These are phyloP conservation scores for Massarina eburnea DNA, from an alignment of 2,329 filamentous ascomycete genomes.

Conservation along the genomic window DNA sequence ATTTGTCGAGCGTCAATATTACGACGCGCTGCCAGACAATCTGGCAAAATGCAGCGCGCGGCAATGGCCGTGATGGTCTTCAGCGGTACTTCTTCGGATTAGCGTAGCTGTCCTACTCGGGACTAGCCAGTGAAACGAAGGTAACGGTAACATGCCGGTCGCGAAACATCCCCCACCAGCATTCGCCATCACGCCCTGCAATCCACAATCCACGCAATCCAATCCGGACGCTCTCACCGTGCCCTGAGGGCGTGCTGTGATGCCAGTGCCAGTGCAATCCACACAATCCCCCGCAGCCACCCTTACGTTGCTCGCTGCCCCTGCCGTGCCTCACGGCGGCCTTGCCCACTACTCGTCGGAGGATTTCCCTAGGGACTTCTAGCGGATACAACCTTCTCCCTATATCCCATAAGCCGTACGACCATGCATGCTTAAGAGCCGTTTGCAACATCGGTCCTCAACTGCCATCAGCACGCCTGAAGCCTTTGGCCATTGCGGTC, in stretches of 20 bases:
- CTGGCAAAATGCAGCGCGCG: conserved; percentile 28
- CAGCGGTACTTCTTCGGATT: conserved; percentile 16
- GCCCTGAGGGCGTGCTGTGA: not conserved
- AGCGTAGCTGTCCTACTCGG: conserved; percentile 11
- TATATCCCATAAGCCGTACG: conserved; percentile 39
- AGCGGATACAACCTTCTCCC: conserved; percentile 45
- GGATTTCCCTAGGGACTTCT: conserved; percentile 33
- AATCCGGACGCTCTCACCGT: conserved; percentile 1
- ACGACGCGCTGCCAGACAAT: conserved; percentile 14
- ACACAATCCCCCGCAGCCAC: conserved; percentile 24
- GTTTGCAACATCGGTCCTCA: conserved; percentile 43
- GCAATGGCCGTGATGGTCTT: conserved; percentile 16
- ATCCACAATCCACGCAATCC: conserved; percentile 3
- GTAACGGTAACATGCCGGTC: conserved; percentile 36
- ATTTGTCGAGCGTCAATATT: not conserved
- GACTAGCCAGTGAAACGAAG: conserved; percentile 27
- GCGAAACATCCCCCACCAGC: conserved; percentile 29
- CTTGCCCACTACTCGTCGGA: conserved; percentile 28
- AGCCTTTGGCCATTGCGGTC: conserved; percentile 34
- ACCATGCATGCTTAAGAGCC: conserved; percentile 42
- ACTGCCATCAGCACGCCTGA: conserved; percentile 38
- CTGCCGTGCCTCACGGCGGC: conserved; percentile 32
- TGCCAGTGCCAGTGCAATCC: conserved; percentile 9
- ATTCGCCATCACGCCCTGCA: conserved; percentile 29
- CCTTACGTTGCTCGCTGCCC: conserved; percentile 29